Conservation (phyloP, 2,329 filamentous ascomycete genomes). For the Calcarisporium arbuscula region DNA sequence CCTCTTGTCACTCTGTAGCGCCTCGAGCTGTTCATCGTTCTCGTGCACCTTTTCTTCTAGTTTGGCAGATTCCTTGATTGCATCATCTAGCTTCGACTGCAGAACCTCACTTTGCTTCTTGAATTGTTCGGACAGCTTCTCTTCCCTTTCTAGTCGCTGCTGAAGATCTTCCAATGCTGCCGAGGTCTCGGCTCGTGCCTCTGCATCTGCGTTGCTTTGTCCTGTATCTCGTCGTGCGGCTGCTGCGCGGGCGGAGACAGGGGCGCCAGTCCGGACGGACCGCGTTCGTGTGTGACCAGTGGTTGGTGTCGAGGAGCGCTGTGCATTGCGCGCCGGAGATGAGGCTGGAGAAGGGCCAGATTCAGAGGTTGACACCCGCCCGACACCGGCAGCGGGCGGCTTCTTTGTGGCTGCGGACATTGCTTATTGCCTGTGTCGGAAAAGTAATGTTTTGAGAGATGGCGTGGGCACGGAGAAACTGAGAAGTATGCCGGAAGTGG, state of each 20-base stretch:
- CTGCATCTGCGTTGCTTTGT: slow-evolving; percentile 53
- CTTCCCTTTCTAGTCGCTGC: slow-evolving; percentile 73
- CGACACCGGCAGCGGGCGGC: slow-evolving; percentile 41
- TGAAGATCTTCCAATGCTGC: slow-evolving; percentile 79
- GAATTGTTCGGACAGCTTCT: slow-evolving; percentile 69
- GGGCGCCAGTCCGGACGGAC: slow-evolving; percentile 58
- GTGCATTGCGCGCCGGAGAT: slow-evolving; percentile 31
- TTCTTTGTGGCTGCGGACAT: slow-evolving; percentile 52
- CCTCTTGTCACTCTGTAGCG: slow-evolving; percentile 75
- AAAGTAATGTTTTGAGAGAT: not conserved
- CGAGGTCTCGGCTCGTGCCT: slow-evolving; percentile 72
- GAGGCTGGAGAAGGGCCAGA: slow-evolving; percentile 23
- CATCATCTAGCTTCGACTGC: slow-evolving; percentile 80
- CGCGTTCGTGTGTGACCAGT: slow-evolving; percentile 48
- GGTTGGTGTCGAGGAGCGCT: slow-evolving; percentile 40
- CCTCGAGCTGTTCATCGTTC: slow-evolving; percentile 75
- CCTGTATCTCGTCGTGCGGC: slow-evolving; percentile 51
- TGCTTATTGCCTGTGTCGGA: slow-evolving; percentile 14
- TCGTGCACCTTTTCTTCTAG: slow-evolving; percentile 86
- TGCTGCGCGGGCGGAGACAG: slow-evolving; percentile 68
- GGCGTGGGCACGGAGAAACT: too few relatives aligned
- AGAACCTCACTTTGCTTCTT: slow-evolving; percentile 81
- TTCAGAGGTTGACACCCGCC: slow-evolving; percentile 37
- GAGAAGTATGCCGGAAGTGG: too few relatives aligned
- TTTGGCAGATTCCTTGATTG: slow-evolving; percentile 73